Conservation (phyloP, 2,329 filamentous ascomycete species). For the Cercospora sesami region DNA sequence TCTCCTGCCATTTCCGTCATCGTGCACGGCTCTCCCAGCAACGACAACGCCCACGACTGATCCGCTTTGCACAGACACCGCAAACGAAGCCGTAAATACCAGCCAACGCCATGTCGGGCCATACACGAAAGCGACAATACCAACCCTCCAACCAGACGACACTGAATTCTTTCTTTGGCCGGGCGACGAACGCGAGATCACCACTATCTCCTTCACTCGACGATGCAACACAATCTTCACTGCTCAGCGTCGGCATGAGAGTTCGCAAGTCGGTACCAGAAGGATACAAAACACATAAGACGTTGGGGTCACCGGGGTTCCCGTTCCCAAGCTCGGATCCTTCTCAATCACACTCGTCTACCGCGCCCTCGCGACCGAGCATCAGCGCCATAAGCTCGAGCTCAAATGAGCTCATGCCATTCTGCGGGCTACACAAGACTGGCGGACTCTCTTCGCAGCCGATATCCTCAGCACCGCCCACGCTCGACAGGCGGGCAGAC, state of each 20-base stretch:
- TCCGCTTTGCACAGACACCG: not conserved
- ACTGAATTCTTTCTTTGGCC: slow-evolving; percentile 48
- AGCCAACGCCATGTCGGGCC: slow-evolving; percentile 17
- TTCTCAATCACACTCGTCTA: slow-evolving; percentile 34
- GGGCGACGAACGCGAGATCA: slow-evolving; percentile 22
- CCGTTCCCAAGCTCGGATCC: slow-evolving; percentile 33
- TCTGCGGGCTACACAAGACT: slow-evolving; percentile 76
- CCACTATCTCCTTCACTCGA: slow-evolving; percentile 57
- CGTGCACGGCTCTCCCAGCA: not conserved
- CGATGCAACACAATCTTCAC: slow-evolving; percentile 69
- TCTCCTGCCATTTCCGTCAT: slow-evolving; percentile 3
- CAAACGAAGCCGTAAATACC: not conserved
- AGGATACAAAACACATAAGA: slow-evolving; percentile 79
- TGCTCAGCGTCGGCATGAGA: slow-evolving; percentile 92
- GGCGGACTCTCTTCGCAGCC: slow-evolving; percentile 65
- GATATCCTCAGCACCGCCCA: slow-evolving; percentile 31
- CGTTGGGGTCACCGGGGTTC: slow-evolving; percentile 29
- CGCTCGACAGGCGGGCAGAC: slow-evolving; percentile 18
- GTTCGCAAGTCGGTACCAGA: slow-evolving; percentile 90
- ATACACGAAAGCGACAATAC: slow-evolving; percentile 46
- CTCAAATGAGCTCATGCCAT: slow-evolving; percentile 68
- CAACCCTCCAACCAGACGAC: slow-evolving; percentile 41
- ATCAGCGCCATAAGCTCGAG: slow-evolving; percentile 19
- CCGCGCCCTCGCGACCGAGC: slow-evolving; percentile 33
- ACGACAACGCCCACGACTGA: not conserved